Base-by-base conservation (phyloP, 495 filamentous ascomycete genomes). In the Cercophora newfieldiana region DNA sequence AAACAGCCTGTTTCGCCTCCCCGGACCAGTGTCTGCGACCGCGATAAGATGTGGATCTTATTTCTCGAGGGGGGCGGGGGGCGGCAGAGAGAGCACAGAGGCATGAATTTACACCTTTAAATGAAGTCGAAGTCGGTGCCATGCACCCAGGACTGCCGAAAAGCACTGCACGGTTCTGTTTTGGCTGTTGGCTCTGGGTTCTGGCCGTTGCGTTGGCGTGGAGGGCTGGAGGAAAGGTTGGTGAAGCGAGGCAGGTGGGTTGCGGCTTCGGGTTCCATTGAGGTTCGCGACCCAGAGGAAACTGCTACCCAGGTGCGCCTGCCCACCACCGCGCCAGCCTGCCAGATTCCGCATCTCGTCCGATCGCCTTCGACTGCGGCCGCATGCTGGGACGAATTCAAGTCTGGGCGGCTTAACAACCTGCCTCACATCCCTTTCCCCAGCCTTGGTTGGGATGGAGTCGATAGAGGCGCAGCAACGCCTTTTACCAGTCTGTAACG, bases 21-120 rank as follows among this genome's bases (percentile, higher is more conserved):
- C 64, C 66, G 62, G 58, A 57, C 68, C 66, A 69, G 64, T 66
- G 68, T 67, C 48, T 55, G 59, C 54, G 61, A 65, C 24, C 51
- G 47, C 64, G 67, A 73, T 66, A 67, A 65, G 63, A 67, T 64
- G 73, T 71, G 72, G 71, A 67, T 69, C 71, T 73, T 65, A 61
- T 69, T 65, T 67, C 49, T 69, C 58, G 63, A 68, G 64, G 68
- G 49, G 64, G 67, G 71, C 63, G 37, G 37, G 37, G 37, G 2
- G 37, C 37, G 37, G 37, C 37, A 44, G 37, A 61, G 64, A 67
- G 30, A 14, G 25, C 28, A 44, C 25, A 62, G 68, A 68, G 65
- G 71, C 69, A 69, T 72, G 71, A 72, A 68, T 66, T 67, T 61
- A 59, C 61, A 31, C 59, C 64, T 70, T 68, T 67, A 64, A n/a